Evolutionary conservation across 2,329 filamentous ascomycete species (phyloP), one percentile per base, ranked within the genome.

Genomic region (Penicillium sp.): DNA sequence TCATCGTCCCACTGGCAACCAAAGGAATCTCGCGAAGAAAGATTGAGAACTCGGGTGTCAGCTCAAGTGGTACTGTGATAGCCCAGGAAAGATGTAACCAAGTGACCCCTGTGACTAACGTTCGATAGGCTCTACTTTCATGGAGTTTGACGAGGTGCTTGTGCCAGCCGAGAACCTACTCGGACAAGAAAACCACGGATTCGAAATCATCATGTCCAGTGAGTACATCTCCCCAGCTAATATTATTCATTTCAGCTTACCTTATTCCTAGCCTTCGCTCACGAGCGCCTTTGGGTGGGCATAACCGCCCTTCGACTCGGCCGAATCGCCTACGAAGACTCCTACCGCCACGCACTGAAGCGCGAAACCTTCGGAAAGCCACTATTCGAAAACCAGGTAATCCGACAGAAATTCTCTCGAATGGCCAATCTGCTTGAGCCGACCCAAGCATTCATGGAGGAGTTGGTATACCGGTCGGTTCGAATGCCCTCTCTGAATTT

Each of bases 71-170:
- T 45, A 45, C 7, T 11, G 4, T 22, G 22, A 6, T 22, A 26
- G 21, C 43, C 31, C 14, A 16, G 31, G 6, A 2, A 3, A 1
- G 3, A 45, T 14, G 1, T 14, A 2, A 16, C 2, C 13, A 45
- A 45, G 14, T n/a, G 43, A 4, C 7, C 21, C 6, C 19, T 6
- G 77, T 19, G 92, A 50, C 13, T 92, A 76, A 91, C 88, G 1
- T 80, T 88, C 1, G 5, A 14, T n/a, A 8, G 90, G 87, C 37
- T 93, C 90, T 0, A 83, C 88, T 6, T 91, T 84, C 72, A 82
- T 93, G 68, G 90, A 90, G 48, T 91, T 90, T 72, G 88, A 92
- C 74, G 88, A 93, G 62, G 89, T 91, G 70, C 90, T 90, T 77
- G 90, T 93, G 0, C 90, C 90, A 0, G 86, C 84, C 0, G 83